These are phyloP conservation scores for Galerina marginata DNA, from an alignment of 768 basidiomycete species.

Conservation along the genomic window DNA sequence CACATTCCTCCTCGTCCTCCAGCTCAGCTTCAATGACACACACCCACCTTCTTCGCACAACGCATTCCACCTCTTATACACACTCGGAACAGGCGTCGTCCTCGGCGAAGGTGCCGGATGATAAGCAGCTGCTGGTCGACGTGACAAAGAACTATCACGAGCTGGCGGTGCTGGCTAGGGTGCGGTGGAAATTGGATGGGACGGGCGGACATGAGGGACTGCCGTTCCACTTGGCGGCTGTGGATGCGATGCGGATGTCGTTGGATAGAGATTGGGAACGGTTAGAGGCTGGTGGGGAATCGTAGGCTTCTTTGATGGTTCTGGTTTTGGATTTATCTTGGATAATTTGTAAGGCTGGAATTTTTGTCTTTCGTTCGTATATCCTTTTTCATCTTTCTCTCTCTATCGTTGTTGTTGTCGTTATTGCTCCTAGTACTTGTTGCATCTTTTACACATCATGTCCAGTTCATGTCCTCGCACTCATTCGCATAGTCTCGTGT, in stretches of 20 bases:
- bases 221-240: conserved; percentile 77
- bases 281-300: conserved; percentile 20
- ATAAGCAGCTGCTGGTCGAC: conserved; percentile 48
- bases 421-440: not conserved
- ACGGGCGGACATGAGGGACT: conserved; percentile 51
- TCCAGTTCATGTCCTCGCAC: no score
- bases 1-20: conserved; percentile 47
- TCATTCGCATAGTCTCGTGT: no score
- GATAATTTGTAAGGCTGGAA: not conserved
- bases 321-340: conserved; percentile 1
- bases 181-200: conserved; percentile 50
- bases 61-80: conserved; percentile 38
- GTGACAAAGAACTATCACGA: conserved; percentile 74
- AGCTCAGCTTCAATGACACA: conserved; percentile 54
- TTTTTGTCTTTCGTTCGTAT: conserved; percentile 5
- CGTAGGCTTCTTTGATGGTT: conserved; percentile 15
- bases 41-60: conserved; percentile 62
- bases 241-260: conserved; percentile 63
- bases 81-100: conserved; percentile 37
- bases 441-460: no score
- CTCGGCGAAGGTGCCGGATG: conserved; percentile 22
- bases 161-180: conserved; percentile 63
- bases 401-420: not conserved
- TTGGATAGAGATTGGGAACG: conserved; percentile 41
- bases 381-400: not conserved